These are phyloP conservation scores for Suhomyces bolitotheri DNA, from an alignment of 1,139 yeast genomes.

Conservation along the genomic window DNA sequence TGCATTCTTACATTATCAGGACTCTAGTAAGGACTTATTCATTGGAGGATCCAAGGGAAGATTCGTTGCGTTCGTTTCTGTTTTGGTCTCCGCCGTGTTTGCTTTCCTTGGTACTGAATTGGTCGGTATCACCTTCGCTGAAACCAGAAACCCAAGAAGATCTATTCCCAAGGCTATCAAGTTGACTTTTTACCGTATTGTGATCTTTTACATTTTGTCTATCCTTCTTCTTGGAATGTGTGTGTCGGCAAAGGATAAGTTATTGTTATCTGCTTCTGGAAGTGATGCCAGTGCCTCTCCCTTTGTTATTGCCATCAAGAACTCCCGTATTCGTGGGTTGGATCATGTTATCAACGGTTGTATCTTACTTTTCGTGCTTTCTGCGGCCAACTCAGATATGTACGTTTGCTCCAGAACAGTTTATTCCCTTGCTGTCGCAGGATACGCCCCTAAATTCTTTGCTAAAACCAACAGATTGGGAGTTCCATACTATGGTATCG, in stretches of 20 bases:
- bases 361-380: conserved; percentile 45
- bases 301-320: conserved; percentile 54
- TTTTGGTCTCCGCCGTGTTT: conserved; percentile 71
- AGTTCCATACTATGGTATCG: conserved; percentile 53
- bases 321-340: conserved; percentile 43
- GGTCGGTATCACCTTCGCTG: conserved; percentile 68
- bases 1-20: conserved; percentile 53
- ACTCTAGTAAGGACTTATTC: conserved; percentile 25
- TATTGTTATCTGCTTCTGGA: conserved; percentile 42
- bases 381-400: conserved; percentile 52
- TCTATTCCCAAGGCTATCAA: conserved; percentile 77
- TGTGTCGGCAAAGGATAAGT: conserved; percentile 68
- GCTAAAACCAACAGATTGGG: conserved; percentile 64
- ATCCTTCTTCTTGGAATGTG: conserved; percentile 72
- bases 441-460: conserved; percentile 46
- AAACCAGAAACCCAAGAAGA: conserved; percentile 72
- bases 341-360: conserved; percentile 49
- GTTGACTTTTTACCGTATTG: conserved; percentile 73
- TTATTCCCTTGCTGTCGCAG: conserved; percentile 47
- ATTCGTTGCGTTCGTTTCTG: conserved; percentile 66
- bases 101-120: conserved; percentile 80
- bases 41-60: conserved; percentile 47
- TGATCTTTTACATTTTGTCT: conserved; percentile 65
- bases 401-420: conserved; percentile 49
- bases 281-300: conserved; percentile 77